Evolutionary conservation across 2,329 filamentous ascomycete genomes (phyloP).

Genomic region (Phaeosphaeria sp.): DNA sequence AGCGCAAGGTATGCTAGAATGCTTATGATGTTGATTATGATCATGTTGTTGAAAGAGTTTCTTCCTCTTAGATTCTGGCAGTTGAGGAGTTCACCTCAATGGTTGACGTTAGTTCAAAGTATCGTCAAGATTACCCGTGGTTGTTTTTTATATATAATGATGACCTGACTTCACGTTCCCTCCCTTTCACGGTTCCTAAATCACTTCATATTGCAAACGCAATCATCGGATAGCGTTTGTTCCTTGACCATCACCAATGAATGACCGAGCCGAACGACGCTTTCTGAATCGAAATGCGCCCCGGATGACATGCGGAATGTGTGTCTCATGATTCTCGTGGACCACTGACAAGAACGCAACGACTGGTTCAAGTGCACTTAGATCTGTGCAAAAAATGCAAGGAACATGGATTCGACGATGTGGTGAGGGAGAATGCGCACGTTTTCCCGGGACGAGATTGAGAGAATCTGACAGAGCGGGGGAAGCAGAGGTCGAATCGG

Average conservation of each 20-base stretch:
- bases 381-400: background rate
- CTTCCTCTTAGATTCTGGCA: too few relatives aligned
- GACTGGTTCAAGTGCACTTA: background rate
- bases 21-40: conserved; percentile 5
- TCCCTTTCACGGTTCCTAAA: background rate
- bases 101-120: background rate
- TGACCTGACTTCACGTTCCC: background rate
- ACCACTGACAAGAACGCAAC: background rate
- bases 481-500: background rate
- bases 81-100: too few relatives aligned
- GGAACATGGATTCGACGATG: background rate
- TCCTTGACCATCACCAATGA: background rate
- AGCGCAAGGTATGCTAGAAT: background rate
- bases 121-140: background rate
- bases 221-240: background rate
- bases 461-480: background rate
- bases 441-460: background rate
- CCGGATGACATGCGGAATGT: background rate
- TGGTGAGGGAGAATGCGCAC: background rate
- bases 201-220: background rate
- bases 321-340: background rate
- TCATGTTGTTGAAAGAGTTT: conserved; percentile 2
- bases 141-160: background rate
- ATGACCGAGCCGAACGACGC: background rate
- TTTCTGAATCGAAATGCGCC: background rate